Percentiles rank a stretch among this genome's conserved stretches.
Conservation (phyloP, 495 filamentous ascomycete species). For the Lasiosphaeria ovina region DNA sequence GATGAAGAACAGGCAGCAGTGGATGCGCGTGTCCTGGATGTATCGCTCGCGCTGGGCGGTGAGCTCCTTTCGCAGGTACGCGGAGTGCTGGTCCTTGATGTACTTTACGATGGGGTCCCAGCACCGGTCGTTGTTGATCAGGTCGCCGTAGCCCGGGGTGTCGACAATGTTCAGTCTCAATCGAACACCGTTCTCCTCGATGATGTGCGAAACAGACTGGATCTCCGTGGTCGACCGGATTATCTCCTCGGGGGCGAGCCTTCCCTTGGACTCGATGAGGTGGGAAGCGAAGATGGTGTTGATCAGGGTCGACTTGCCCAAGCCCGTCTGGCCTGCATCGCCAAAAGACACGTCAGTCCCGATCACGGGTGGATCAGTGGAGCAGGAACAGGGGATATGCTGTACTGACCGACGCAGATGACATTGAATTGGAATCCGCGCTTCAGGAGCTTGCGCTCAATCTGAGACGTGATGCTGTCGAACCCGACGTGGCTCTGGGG, state of each 20-base stretch:
- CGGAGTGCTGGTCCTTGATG: constrained; percentile 99
- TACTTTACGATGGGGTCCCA: constrained; percentile 99
- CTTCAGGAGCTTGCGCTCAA: constrained; percentile 98
- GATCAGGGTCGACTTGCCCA: constrained; percentile 98
- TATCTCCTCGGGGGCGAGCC: constrained; percentile 83
- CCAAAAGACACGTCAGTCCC: constrained; percentile 39
- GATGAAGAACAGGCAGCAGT: constrained; percentile 99
- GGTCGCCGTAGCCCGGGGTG: constrained; percentile 96
- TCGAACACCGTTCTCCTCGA: constrained; percentile 98
- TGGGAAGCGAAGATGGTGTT: constrained; percentile 99
- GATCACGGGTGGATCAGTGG: constrained; percentile 13
- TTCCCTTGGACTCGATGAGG: constrained; percentile 97
- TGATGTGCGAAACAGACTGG: constrained; percentile 94
- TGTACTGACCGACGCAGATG: constrained; percentile 92
- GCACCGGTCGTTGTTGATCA: constrained; percentile 99
- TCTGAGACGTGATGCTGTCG: constrained; percentile 97
- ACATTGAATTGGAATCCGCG: constrained; percentile 99
- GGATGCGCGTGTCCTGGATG: constrained; percentile 97
- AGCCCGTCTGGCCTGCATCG: constrained; percentile 84
- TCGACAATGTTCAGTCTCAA: constrained; percentile 96
- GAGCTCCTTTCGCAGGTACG: constrained; percentile 98
- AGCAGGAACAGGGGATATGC: background rate
- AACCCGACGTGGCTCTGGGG: constrained; percentile 98
- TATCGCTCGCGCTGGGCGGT: constrained; percentile 99
- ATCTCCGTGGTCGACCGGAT: constrained; percentile 97